phyloP scores from a whole-genome alignment of 2,329 filamentous ascomycete species.

The Aureobasidium melanogenum region DNA sequence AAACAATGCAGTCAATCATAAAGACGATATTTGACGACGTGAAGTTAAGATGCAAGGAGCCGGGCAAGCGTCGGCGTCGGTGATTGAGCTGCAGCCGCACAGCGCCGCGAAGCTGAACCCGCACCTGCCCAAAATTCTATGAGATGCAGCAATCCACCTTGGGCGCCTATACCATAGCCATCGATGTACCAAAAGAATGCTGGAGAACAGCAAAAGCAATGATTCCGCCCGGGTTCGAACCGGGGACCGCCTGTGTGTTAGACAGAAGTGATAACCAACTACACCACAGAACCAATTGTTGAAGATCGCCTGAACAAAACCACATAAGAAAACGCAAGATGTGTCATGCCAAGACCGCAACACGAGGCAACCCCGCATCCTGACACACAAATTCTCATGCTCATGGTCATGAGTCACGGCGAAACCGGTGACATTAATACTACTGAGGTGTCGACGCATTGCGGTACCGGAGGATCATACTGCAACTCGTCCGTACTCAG shows the following conservation, averaged over 20 bases:
- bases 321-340: too few relatives aligned
- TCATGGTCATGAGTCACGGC: conserved; percentile 5
- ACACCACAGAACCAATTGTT: conserved; percentile 13
- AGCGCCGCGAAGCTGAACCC: too few relatives aligned
- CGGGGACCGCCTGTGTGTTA: conserved; percentile 11
- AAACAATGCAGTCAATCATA: not conserved
- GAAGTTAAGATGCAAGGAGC: not conserved
- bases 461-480: conserved; percentile 7
- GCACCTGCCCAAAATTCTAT: not conserved
- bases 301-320: too few relatives aligned
- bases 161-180: not conserved
- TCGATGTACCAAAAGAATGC: not conserved
- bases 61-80: not conserved
- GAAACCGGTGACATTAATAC: conserved; percentile 6
- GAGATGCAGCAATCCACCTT: not conserved
- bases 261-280: conserved; percentile 13
- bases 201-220: not conserved
- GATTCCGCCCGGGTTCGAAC: conserved; percentile 11
- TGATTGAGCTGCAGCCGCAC: not conserved
- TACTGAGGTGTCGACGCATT: not conserved
- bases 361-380: not conserved
- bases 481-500: conserved; percentile 1
- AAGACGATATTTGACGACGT: not conserved
- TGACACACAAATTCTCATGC: not conserved
- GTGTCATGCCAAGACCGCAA: not conserved